Percentiles rank a stretch among this genome's conserved stretches.
These are phyloP conservation scores for Tricladium varicosporioides DNA, from an alignment of 2,329 filamentous ascomycete species.

Conservation along the genomic window DNA sequence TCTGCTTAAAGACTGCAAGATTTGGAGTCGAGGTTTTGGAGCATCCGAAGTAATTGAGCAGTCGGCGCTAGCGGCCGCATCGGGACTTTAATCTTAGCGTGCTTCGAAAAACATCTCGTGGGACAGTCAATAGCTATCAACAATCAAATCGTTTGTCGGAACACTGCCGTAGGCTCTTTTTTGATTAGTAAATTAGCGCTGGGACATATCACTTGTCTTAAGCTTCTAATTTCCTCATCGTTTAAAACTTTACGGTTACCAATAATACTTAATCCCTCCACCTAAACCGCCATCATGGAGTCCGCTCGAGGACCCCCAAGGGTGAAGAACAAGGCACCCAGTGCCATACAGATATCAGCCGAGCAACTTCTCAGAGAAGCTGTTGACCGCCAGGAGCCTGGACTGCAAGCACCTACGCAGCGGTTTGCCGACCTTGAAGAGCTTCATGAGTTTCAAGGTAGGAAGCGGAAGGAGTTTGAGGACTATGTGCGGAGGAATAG, in stretches of 20 bases:
- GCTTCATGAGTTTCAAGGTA: constrained; percentile 93
- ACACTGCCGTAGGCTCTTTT: neutral
- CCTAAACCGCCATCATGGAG: constrained; percentile 64
- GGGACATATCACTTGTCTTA: neutral
- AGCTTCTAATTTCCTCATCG: neutral
- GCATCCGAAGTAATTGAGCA: neutral
- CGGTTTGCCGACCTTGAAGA: constrained; percentile 96
- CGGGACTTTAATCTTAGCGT: neutral
- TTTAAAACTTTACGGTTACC: constrained; percentile 1
- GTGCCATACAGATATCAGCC: constrained; percentile 87
- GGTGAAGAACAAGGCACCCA: constrained; percentile 98
- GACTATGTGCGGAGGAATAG: constrained; percentile 95
- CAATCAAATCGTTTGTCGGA: neutral
- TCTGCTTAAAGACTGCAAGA: neutral
- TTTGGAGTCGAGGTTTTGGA: neutral
- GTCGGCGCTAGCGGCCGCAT: constrained; percentile 18
- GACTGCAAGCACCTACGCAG: constrained; percentile 86
- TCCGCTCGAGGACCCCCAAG: constrained; percentile 83
- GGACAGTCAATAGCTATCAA: neutral
- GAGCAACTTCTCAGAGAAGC: constrained; percentile 97
- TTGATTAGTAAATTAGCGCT: neutral
- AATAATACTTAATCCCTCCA: neutral
- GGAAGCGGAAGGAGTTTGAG: constrained; percentile 95
- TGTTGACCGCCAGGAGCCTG: constrained; percentile 90
- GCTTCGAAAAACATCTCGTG: constrained; percentile 1